Percentiles rank a stretch among this genome's conserved stretches.
Conservation (phyloP, 176 grass and related monocot genomes). For the Tuctoria greenei region DNA sequence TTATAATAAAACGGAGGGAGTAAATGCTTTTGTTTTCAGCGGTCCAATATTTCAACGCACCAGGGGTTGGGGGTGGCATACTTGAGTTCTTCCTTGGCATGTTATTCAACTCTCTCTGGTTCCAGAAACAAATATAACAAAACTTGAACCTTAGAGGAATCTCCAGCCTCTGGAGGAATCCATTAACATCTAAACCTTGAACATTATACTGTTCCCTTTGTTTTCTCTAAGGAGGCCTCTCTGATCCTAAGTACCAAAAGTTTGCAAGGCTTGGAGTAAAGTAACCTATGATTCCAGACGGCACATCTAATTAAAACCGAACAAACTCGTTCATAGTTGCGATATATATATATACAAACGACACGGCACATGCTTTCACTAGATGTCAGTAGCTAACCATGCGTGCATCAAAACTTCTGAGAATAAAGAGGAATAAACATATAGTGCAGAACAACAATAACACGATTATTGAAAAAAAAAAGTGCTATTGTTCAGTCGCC, state of each 20-base stretch:
- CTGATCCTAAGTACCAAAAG: not conserved
- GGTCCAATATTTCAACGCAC: not conserved
- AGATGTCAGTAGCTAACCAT: not conserved
- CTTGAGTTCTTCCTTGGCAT: not conserved
- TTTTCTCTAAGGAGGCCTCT: not conserved
- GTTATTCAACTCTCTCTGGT: constrained; percentile 4
- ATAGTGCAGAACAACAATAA: not conserved
- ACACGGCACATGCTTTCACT: constrained; percentile 1
- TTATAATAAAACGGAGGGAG: no score
- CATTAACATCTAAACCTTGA: not conserved
- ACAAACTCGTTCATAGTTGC: not conserved
- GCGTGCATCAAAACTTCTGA: not conserved
- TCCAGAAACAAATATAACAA: not conserved
- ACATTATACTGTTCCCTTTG: not conserved
- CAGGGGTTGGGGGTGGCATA: no score
- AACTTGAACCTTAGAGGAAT: constrained; percentile 24
- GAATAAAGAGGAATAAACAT: not conserved
- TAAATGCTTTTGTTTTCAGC: not conserved
- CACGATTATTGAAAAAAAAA: no score
- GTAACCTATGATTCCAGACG: not conserved
- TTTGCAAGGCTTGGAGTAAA: not conserved
- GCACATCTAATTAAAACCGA: constrained; percentile 17
- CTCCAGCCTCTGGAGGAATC: constrained; percentile 10
- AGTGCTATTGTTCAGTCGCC: no score
- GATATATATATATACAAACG: not conserved